Evolutionary conservation across 2,329 filamentous ascomycete species (phyloP).

Genomic region (Fusarium pseudoanthophilum): DNA sequence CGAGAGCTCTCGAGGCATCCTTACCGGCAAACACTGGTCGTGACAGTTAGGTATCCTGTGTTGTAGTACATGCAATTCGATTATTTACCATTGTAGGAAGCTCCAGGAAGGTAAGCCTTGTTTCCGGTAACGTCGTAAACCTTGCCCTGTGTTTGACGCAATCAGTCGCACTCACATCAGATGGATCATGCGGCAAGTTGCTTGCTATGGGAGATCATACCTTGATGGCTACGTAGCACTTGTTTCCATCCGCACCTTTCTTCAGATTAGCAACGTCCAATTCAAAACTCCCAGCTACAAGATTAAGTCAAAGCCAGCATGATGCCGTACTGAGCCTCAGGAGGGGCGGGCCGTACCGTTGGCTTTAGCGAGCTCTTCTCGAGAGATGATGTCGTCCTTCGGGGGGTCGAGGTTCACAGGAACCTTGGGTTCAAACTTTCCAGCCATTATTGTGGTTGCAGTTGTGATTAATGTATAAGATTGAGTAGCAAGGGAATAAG

Average conservation of each 20-base stretch:
- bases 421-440: constrained; percentile 81
- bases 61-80: neutral
- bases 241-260: constrained; percentile 71
- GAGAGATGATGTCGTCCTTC: constrained; percentile 86
- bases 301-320: neutral
- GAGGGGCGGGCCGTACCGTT: constrained; percentile 72
- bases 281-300: neutral
- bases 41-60: constrained; percentile 9
- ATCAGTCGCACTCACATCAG: constrained; percentile 12
- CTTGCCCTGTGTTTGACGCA: constrained; percentile 71
- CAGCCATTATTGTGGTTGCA: constrained; percentile 57
- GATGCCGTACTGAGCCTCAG: neutral
- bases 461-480: neutral
- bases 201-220: constrained; percentile 50
- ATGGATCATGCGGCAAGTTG: constrained; percentile 1
- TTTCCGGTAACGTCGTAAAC: constrained; percentile 96
- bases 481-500: neutral
- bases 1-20: constrained; percentile 92
- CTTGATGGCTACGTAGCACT: constrained; percentile 77
- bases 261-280: constrained; percentile 32
- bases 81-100: constrained; percentile 81
- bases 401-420: constrained; percentile 82
- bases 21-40: constrained; percentile 89
- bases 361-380: constrained; percentile 81
- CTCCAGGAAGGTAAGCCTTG: constrained; percentile 82